Conservation (phyloP, 192 early-diverging fungal species). For the Coemansia sp. region DNA sequence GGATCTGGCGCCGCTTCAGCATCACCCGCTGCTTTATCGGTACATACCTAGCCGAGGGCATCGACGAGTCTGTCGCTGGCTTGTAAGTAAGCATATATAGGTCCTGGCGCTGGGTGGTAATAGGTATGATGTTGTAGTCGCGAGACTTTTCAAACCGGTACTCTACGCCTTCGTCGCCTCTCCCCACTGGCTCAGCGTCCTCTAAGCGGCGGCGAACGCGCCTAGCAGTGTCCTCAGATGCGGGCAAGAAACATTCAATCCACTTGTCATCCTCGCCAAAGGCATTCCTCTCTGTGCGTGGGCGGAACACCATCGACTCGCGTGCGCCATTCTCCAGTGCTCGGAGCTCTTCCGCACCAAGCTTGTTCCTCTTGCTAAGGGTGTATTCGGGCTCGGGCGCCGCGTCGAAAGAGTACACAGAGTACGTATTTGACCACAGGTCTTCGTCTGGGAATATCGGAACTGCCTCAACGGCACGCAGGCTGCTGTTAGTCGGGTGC, state of each 20-base stretch:
- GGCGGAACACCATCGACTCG: conserved; percentile 43
- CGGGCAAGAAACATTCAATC: conserved; percentile 50
- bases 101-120: conserved; percentile 27
- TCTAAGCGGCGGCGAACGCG: conserved; percentile 21
- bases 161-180: conserved; percentile 30
- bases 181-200: neutral
- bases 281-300: conserved; percentile 32
- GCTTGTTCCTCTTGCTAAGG: neutral
- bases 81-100: conserved; percentile 40
- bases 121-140: conserved; percentile 39
- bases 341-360: conserved; percentile 17
- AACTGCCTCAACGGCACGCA: conserved; percentile 44
- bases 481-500: conserved; percentile 48
- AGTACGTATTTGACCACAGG: conserved; percentile 49
- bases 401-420: conserved; percentile 36
- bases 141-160: conserved; percentile 39
- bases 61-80: neutral
- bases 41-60: conserved; percentile 30
- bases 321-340: conserved; percentile 32
- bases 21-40: conserved; percentile 36
- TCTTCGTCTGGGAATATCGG: conserved; percentile 45
- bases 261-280: conserved; percentile 49
- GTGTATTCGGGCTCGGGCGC: conserved; percentile 46
- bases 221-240: conserved; percentile 23
- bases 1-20: conserved; percentile 40